Base-by-base conservation (phyloP, 148 eudicot species). In the Rheum nobile region DNA sequence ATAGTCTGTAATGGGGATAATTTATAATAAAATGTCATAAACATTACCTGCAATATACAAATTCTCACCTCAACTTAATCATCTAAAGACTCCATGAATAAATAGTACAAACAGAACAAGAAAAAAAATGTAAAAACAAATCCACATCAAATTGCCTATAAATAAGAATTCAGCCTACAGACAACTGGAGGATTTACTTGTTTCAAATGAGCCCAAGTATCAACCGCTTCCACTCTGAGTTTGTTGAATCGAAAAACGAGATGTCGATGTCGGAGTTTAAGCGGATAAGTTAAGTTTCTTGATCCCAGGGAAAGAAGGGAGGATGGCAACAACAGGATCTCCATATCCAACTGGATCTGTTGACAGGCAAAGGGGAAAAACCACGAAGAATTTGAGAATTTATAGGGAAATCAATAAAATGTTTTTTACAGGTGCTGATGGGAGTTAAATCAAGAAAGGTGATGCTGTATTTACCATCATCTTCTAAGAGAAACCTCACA, bases 301-400 rank as follows among this genome's bases (percentile, higher is more conserved):
- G 69, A 92, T 90, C 63, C 97, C 97, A 12, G 96, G 96, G 74
- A 92, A 92, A 43, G 97, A 90, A 74, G 96, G 97, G 71, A 90
- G 96, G 79, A 92, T 85, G 9, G 86, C 90, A 59, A 90, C 83
- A 13, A 92, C 79, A 81, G 97, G 80, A 82, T 92, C 97, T 42
- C 90, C 91, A 77, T 84, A 92, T 73, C 97, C 97, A 35, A 92
- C 91, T 42, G 96, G 86, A 24, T 88, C 96, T 90, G 91, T 82
- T 70, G 17, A 72, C 4, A 52, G 28, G 16, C 72, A 47, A 24
- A n/a, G 16, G 11, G 12, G 1, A 52, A 59, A 24, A 16, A n/a
- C 22, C 12, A 47, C 34, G 2, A 26, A 38, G 31, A 75, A 71
- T 28, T 12, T 11, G 42, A 52, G 4, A 67, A 24, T 37, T 54